These are phyloP conservation scores for Fraxinus velutina DNA, from an alignment of 305 asterid genomes.

Conservation along the genomic window DNA sequence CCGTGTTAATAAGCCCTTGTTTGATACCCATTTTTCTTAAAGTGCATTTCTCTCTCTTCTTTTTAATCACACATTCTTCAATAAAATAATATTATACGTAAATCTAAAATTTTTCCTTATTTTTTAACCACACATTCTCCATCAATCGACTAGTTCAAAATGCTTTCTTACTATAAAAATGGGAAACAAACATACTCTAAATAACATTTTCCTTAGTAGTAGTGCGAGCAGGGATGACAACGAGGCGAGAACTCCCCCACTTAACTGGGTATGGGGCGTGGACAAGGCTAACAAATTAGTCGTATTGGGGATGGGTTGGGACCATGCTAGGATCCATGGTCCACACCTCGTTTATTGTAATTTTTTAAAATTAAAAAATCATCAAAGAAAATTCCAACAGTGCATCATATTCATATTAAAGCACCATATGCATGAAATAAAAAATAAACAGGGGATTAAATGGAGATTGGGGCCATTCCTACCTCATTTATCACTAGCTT, in stretches of 20 bases:
- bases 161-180: too few species aligned
- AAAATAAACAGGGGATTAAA: not conserved
- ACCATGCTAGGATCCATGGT: not conserved
- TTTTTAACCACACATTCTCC: too few species aligned
- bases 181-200: not conserved
- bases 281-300: not conserved
- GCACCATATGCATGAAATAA: not conserved
- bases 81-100: too few species aligned
- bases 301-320: not conserved
- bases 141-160: too few species aligned
- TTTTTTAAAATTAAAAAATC: too few species aligned
- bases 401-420: not conserved
- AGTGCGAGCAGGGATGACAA: not conserved
- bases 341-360: not conserved
- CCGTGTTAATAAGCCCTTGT: too few species aligned
- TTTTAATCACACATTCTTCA: too few species aligned
- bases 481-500: too few species aligned
- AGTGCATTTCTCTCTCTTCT: too few species aligned
- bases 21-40: too few species aligned
- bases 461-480: not conserved
- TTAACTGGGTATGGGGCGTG: not conserved
- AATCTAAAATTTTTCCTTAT: too few species aligned
- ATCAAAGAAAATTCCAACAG: not conserved
- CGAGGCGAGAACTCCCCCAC: not conserved
- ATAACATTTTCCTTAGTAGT: not conserved